These are phyloP conservation scores for Rhizophora mangle DNA, from an alignment of 345 rosid genomes.

Conservation along the genomic window DNA sequence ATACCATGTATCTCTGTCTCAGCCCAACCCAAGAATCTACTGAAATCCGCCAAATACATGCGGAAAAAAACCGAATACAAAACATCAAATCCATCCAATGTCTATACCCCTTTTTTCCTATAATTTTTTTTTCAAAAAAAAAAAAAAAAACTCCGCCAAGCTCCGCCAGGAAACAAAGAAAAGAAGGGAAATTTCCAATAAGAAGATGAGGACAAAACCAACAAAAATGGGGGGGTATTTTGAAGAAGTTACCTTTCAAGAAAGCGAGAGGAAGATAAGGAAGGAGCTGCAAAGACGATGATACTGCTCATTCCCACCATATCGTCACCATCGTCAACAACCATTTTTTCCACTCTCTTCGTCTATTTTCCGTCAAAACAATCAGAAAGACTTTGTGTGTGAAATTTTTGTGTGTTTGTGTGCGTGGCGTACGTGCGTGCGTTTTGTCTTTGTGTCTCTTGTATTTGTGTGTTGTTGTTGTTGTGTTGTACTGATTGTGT, in stretches of 20 bases:
- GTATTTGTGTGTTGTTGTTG: not conserved
- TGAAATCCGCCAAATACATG: slow-evolving; percentile 56
- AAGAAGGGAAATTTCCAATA: not conserved
- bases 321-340: slow-evolving; percentile 26
- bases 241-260: slow-evolving; percentile 49
- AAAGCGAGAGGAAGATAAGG: slow-evolving; percentile 33
- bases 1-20: slow-evolving; percentile 40
- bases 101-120: not conserved
- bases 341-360: not conserved
- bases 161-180: not conserved
- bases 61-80: slow-evolving; percentile 39
- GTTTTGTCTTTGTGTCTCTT: not conserved
- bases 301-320: slow-evolving; percentile 34
- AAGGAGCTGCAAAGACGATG: slow-evolving; percentile 16
- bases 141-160: not conserved
- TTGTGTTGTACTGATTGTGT: not conserved
- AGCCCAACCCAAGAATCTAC: slow-evolving; percentile 45
- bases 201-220: not conserved
- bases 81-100: slow-evolving; percentile 41
- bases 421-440: not conserved
- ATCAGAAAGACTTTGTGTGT: not conserved
- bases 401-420: not conserved
- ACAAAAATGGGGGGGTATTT: slow-evolving; percentile 17
- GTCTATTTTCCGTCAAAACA: slow-evolving; percentile 6
- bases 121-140: not conserved